A percentile compares a stretch with the other conserved stretches of the same genome.
These are phyloP conservation scores for Vitis rupestris DNA, from an alignment of 164 flowering plant genomes.

Conservation along the genomic window DNA sequence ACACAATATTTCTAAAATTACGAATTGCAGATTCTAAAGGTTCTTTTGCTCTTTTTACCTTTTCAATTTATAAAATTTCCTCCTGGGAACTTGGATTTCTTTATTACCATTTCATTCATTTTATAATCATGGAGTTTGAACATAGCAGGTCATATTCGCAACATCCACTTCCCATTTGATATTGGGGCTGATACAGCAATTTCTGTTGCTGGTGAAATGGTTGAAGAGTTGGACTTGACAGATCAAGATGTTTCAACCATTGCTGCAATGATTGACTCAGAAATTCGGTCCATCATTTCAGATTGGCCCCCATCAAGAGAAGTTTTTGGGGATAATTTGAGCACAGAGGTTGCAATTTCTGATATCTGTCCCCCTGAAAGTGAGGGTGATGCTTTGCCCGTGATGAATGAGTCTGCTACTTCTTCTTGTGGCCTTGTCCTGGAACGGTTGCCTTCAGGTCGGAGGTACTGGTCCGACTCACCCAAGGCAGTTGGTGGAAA, in stretches of 20 bases:
- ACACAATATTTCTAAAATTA: slow-evolving; percentile 79
- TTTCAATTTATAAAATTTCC: slow-evolving; percentile 8
- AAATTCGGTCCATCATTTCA: slow-evolving; percentile 63
- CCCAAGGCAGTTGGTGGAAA: slow-evolving; percentile 44
- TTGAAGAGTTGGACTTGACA: slow-evolving; percentile 82
- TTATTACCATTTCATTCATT: no score
- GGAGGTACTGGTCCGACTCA: slow-evolving; percentile 75
- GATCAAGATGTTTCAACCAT: slow-evolving; percentile 88
- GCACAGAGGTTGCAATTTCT: slow-evolving; percentile 18
- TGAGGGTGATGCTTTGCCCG: slow-evolving; percentile 33
- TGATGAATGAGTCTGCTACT: slow-evolving; percentile 21
- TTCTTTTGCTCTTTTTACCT: slow-evolving; percentile 18
- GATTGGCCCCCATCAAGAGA: slow-evolving; percentile 56
- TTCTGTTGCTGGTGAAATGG: slow-evolving; percentile 98
- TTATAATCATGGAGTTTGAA: no score
- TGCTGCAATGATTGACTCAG: slow-evolving; percentile 85
- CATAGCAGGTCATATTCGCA: slow-evolving; percentile 69
- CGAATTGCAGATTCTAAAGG: slow-evolving; percentile 81
- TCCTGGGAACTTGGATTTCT: no score
- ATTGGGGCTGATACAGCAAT: slow-evolving; percentile 71
- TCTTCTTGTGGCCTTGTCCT: slow-evolving; percentile 33
- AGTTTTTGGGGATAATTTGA: slow-evolving; percentile 24
- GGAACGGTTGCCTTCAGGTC: slow-evolving; percentile 77
- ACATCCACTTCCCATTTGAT: slow-evolving; percentile 93
- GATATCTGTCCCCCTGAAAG: slow-evolving; percentile 28